A percentile compares a stretch with the other conserved stretches of the same genome.
phyloP scores from a whole-genome alignment of 768 basidiomycete genomes.

The Boletus subcaerulescens region DNA sequence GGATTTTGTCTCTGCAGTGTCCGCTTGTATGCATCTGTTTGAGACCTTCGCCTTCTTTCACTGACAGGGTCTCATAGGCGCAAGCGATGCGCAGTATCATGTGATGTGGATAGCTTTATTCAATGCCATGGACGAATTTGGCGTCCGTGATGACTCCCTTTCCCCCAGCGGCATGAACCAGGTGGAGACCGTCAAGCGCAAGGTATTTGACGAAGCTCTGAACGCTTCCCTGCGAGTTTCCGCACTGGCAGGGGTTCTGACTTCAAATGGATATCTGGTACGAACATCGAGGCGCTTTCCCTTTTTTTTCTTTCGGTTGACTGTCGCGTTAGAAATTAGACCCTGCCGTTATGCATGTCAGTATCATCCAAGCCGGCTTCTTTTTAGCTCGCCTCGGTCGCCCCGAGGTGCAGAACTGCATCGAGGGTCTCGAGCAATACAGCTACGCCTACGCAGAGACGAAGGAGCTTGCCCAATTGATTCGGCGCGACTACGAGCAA shows the following conservation, averaged over 20 bases:
- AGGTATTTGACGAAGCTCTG: slow-evolving; percentile 76
- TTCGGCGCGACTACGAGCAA: slow-evolving; percentile 49
- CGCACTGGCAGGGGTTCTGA: slow-evolving; percentile 82
- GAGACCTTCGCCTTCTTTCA: neutral
- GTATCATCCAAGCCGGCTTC: slow-evolving; percentile 79
- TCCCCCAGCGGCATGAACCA: slow-evolving; percentile 46
- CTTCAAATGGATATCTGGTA: slow-evolving; percentile 85
- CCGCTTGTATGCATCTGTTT: slow-evolving; percentile 45
- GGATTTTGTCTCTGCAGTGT: slow-evolving; percentile 84
- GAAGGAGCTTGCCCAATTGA: slow-evolving; percentile 70
- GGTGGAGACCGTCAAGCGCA: slow-evolving; percentile 62
- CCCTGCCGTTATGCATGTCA: slow-evolving; percentile 87
- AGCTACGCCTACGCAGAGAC: slow-evolving; percentile 86
- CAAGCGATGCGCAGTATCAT: slow-evolving; percentile 88
- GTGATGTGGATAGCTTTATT: slow-evolving; percentile 87
- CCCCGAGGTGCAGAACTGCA: slow-evolving; percentile 79
- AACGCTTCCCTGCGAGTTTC: slow-evolving; percentile 86
- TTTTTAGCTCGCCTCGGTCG: slow-evolving; percentile 81
- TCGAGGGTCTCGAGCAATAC: slow-evolving; percentile 85
- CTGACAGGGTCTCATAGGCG: slow-evolving; percentile 40
- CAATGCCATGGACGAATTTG: slow-evolving; percentile 81
- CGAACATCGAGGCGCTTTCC: slow-evolving; percentile 18
- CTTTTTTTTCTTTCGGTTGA: slow-evolving; percentile 11
- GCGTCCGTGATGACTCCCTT: slow-evolving; percentile 58
- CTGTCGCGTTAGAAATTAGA: slow-evolving; percentile 56